Evolutionary conservation across 371 early-diverging fungal genomes (phyloP).

Genomic region (Nematocida parisii): DNA sequence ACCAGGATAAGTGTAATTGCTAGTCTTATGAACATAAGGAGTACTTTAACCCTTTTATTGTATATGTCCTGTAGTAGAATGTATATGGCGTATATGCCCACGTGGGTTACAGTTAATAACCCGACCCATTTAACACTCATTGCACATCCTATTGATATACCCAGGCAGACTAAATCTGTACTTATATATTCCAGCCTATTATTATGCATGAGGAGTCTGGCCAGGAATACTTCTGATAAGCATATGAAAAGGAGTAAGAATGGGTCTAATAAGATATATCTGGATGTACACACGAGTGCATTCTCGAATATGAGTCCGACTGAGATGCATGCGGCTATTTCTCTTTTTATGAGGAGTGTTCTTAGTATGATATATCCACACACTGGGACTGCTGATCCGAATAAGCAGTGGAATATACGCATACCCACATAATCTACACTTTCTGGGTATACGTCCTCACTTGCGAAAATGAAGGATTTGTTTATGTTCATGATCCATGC

Average conservation of each 20-base stretch:
- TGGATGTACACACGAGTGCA: constrained; percentile 75
- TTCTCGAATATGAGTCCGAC: constrained; percentile 76
- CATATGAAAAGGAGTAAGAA: constrained; percentile 76
- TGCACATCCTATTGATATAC: constrained; percentile 80
- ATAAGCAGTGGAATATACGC: constrained; percentile 73
- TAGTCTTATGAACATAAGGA: constrained; percentile 72
- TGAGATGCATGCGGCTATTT: constrained; percentile 74
- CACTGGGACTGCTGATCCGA: constrained; percentile 86
- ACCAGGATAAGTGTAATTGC: constrained; percentile 74
- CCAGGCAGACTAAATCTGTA: constrained; percentile 79
- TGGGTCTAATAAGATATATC: constrained; percentile 92
- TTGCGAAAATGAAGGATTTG: constrained; percentile 82
- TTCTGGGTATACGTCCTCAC: constrained; percentile 79
- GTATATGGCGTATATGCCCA: constrained; percentile 88
- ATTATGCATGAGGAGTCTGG: constrained; percentile 71
- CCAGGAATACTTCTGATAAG: constrained; percentile 80
- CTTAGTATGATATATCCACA: constrained; percentile 82
- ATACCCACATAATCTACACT: constrained; percentile 81
- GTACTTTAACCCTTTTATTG: constrained; percentile 75
- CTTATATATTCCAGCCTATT: constrained; percentile 73
- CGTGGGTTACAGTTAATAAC: constrained; percentile 83
- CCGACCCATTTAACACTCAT: constrained; percentile 97
- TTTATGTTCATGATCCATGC: constrained; percentile 82
- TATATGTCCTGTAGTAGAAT: constrained; percentile 74
- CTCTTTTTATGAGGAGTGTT: constrained; percentile 74